phyloP scores from a whole-genome alignment of 441 rosid genomes.

The Erodium chrysanthum region DNA sequence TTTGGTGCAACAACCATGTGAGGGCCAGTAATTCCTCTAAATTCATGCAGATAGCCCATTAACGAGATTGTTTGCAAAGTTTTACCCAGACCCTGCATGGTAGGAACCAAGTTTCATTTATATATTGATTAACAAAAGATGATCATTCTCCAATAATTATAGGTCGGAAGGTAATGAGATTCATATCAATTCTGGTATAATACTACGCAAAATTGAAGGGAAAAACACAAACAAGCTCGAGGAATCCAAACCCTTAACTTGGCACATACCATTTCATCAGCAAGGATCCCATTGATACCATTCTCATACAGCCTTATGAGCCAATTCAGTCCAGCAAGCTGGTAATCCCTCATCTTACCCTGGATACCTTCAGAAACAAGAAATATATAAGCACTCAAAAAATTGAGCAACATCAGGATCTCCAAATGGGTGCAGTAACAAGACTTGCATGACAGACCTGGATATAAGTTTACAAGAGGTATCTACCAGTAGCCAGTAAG shows the following conservation, averaged over 20 bases:
- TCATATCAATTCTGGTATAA: neutral
- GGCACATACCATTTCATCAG: conserved; percentile 76
- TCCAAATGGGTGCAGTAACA: neutral
- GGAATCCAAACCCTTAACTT: neutral
- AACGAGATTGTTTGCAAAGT: conserved; percentile 97
- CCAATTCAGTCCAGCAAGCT: conserved; percentile 96
- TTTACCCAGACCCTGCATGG: conserved; percentile 87
- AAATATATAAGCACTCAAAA: neutral
- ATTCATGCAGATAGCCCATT: conserved; percentile 87
- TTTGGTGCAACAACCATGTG: conserved; percentile 99
- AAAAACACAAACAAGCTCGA: neutral
- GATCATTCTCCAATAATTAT: neutral
- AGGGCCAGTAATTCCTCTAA: conserved; percentile 90
- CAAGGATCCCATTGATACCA: conserved; percentile 96
- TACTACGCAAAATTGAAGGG: neutral
- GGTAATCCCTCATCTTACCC: conserved; percentile 98
- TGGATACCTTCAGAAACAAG: conserved; percentile 56
- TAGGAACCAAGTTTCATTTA: conserved; percentile 4
- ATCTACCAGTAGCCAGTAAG: neutral
- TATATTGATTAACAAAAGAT: neutral
- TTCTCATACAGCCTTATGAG: conserved; percentile 94
- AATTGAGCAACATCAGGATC: neutral
- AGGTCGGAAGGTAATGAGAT: neutral
- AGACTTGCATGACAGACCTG: neutral
- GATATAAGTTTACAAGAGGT: neutral